Evolutionary conservation across 176 grass and related monocot genomes (phyloP).

Genomic region (Oryza officinalis): DNA sequence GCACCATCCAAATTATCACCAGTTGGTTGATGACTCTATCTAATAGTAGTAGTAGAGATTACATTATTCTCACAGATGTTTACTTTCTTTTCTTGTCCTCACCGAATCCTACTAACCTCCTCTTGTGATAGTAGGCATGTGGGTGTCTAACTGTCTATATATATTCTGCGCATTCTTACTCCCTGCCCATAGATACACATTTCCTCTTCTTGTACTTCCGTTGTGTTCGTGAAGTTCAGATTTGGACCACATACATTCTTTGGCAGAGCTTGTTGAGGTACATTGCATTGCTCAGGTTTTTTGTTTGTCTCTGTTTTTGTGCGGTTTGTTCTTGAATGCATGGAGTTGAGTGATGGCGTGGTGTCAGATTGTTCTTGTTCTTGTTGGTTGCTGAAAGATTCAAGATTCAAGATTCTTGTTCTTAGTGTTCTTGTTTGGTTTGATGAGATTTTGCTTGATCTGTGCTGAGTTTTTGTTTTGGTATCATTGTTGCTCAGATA

Average conservation of each 20-base stretch:
- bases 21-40: not conserved
- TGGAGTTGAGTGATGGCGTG: too few species aligned
- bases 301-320: not conserved
- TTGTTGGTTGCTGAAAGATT: not conserved
- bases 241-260: not conserved
- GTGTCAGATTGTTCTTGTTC: too few species aligned
- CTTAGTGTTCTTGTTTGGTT: not conserved
- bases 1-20: not conserved
- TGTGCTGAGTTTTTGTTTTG: too few species aligned
- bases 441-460: not conserved
- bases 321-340: not conserved
- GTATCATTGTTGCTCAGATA: not conserved
- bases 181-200: not conserved
- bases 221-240: not conserved
- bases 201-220: not conserved
- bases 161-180: conserved; percentile 22
- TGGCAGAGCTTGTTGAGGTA: not conserved
- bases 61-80: not conserved
- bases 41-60: not conserved
- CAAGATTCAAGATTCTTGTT: not conserved
- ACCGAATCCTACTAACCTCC: not conserved
- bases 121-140: not conserved
- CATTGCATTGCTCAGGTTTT: not conserved
- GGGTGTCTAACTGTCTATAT: not conserved
- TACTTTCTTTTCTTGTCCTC: not conserved